phyloP scores from a whole-genome alignment of 2,329 filamentous ascomycete genomes.

The Trichoderma asperellum region DNA sequence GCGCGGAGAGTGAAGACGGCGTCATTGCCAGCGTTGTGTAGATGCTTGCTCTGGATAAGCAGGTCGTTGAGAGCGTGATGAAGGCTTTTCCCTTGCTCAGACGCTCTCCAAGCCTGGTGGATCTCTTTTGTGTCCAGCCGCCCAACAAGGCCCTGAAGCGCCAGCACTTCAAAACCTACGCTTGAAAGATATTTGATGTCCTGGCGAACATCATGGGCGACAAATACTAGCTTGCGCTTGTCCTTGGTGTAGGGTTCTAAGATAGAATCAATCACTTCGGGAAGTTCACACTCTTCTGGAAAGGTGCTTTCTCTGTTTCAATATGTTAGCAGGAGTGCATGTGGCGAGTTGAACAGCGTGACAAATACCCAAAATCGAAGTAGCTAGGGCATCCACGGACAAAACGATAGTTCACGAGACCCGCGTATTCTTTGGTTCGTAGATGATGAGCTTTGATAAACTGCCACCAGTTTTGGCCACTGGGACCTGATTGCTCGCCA shows the following conservation, averaged over 20 bases:
- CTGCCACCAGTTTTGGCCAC: conserved; percentile 68
- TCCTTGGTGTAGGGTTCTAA: conserved; percentile 40
- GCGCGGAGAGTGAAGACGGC: conserved; percentile 77
- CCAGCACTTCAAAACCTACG: conserved; percentile 65
- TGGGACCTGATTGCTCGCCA: conserved; percentile 60
- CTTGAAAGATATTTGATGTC: conserved; percentile 71
- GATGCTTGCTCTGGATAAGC: conserved; percentile 62
- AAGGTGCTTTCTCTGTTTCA: conserved; percentile 48
- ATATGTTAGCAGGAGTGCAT: conserved; percentile 24
- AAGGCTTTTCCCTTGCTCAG: conserved; percentile 60
- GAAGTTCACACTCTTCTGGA: conserved; percentile 42
- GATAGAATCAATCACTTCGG: conserved; percentile 42
- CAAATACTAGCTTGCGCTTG: conserved; percentile 65
- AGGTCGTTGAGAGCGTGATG: conserved; percentile 65
- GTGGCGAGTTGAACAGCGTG: not conserved
- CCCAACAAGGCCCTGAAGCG: conserved; percentile 60
- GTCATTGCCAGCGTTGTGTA: conserved; percentile 92
- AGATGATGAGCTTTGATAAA: conserved; percentile 75
- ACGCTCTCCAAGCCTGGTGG: conserved; percentile 65
- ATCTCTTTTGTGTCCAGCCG: conserved; percentile 74
- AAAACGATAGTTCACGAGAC: conserved; percentile 68
- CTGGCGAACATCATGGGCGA: conserved; percentile 72
- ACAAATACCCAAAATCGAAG: conserved; percentile 75
- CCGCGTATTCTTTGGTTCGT: conserved; percentile 69
- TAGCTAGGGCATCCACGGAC: conserved; percentile 72